phyloP scores from a whole-genome alignment of 805 yeast species.

The Nakazawaea wyomingensis region DNA sequence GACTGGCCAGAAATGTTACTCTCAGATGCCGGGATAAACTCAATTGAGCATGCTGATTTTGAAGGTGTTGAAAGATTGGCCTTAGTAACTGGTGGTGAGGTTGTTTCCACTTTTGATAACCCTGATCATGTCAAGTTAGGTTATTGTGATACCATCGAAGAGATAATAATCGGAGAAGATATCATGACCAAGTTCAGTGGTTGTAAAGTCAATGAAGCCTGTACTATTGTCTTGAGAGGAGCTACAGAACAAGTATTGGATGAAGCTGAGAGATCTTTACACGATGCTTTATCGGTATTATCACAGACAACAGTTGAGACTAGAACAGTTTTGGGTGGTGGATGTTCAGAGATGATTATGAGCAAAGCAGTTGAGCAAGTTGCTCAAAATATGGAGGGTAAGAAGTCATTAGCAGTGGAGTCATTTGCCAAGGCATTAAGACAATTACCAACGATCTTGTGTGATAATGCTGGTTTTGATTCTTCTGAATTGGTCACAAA shows the following conservation, averaged over 20 bases:
- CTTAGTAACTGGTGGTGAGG: slow-evolving; percentile 96
- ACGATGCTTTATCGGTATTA: slow-evolving; percentile 92
- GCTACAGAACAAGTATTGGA: slow-evolving; percentile 98
- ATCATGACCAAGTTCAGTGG: slow-evolving; percentile 90
- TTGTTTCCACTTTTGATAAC: slow-evolving; percentile 90
- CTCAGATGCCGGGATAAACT: slow-evolving; percentile 79
- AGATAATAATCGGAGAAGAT: slow-evolving; percentile 89
- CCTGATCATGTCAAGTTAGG: slow-evolving; percentile 87
- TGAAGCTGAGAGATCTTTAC: slow-evolving; percentile 95
- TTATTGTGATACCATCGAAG: slow-evolving; percentile 84
- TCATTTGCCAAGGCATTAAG: slow-evolving; percentile 91
- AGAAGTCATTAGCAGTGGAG: slow-evolving; percentile 90
- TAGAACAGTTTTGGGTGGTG: slow-evolving; percentile 90
- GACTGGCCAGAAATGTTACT: slow-evolving; percentile 97
- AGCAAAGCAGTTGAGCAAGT: slow-evolving; percentile 91
- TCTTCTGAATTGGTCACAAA: slow-evolving; percentile 88
- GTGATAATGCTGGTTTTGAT: slow-evolving; percentile 97
- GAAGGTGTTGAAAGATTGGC: slow-evolving; percentile 97
- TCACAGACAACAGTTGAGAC: slow-evolving; percentile 94
- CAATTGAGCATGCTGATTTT: slow-evolving; percentile 97
- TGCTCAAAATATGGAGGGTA: slow-evolving; percentile 90
- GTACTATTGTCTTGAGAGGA: slow-evolving; percentile 93
- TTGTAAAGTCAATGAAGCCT: slow-evolving; percentile 91
- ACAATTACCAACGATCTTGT: slow-evolving; percentile 90
- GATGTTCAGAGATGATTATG: slow-evolving; percentile 90